Evolutionary conservation across 345 rosid species (phyloP).

Genomic region (Linum tenue): DNA sequence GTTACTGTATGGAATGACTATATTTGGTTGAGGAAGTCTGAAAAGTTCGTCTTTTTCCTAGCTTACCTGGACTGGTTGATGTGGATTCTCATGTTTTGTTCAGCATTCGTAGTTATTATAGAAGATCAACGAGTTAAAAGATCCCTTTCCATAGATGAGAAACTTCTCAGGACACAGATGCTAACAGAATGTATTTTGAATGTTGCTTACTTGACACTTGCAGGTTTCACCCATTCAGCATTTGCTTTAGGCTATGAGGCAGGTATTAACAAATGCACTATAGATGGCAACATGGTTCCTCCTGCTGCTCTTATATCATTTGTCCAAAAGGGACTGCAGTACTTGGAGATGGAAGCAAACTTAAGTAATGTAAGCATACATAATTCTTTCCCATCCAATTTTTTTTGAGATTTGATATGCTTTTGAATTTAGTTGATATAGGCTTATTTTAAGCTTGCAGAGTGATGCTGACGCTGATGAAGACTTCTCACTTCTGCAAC

Average conservation of each 20-base stretch:
- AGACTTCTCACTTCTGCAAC: constrained; percentile 94
- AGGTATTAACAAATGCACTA: constrained; percentile 67
- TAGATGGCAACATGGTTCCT: constrained; percentile 92
- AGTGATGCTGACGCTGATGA: constrained; percentile 72
- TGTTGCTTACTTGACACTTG: constrained; percentile 12
- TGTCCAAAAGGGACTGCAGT: constrained; percentile 92
- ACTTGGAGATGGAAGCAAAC: constrained; percentile 98
- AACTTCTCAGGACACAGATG: neutral
- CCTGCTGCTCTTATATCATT: constrained; percentile 86
- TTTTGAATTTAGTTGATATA: constrained; percentile 22
- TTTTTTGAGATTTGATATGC: constrained; percentile 3
- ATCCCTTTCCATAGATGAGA: neutral
- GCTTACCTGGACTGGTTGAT: neutral
- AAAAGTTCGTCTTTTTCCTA: neutral
- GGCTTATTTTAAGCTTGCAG: constrained; percentile 44
- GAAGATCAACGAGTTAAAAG: neutral
- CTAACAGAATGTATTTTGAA: neutral
- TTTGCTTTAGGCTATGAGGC: constrained; percentile 94
- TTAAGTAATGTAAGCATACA: constrained; percentile 56
- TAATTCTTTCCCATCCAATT: constrained; percentile 12
- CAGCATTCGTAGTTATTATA: neutral
- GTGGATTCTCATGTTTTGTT: neutral
- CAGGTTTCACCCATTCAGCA: constrained; percentile 84
- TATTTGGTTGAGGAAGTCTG: neutral
- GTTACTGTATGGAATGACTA: neutral